phyloP scores from a whole-genome alignment of 2,329 filamentous ascomycete genomes.

The Diaporthe australafricana region DNA sequence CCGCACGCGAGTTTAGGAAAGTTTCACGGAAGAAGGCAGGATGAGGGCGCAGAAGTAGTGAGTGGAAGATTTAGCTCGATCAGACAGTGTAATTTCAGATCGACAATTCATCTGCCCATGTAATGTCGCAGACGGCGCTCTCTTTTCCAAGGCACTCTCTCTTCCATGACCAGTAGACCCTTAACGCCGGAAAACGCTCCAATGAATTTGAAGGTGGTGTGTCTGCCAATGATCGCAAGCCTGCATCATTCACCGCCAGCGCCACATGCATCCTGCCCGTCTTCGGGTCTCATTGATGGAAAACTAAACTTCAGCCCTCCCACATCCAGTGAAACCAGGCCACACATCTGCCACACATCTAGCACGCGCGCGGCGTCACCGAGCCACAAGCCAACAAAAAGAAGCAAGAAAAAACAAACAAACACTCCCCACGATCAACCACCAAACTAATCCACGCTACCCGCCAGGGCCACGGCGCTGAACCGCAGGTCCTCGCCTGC shows the following conservation, averaged over 20 bases:
- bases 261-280: background rate
- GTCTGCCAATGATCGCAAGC: background rate
- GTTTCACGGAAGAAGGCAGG: background rate
- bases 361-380: background rate
- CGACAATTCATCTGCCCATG: background rate
- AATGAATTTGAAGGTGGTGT: background rate
- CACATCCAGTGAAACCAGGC: no score
- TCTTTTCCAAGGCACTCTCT: background rate
- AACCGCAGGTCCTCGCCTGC: slow-evolving; percentile 69
- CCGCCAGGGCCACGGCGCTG: slow-evolving; percentile 67
- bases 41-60: background rate
- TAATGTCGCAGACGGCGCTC: background rate
- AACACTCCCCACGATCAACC: background rate
- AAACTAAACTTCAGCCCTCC: background rate
- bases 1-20: background rate
- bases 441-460: slow-evolving; percentile 56
- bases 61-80: background rate
- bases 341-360: background rate
- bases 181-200: slow-evolving; percentile 11
- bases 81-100: background rate
- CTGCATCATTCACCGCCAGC: slow-evolving; percentile 9
- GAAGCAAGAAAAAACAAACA: background rate
- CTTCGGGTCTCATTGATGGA: slow-evolving; percentile 16
- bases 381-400: background rate
- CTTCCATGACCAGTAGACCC: background rate